Conservation (phyloP, 306 rosid species). For the Pyrus communis region DNA sequence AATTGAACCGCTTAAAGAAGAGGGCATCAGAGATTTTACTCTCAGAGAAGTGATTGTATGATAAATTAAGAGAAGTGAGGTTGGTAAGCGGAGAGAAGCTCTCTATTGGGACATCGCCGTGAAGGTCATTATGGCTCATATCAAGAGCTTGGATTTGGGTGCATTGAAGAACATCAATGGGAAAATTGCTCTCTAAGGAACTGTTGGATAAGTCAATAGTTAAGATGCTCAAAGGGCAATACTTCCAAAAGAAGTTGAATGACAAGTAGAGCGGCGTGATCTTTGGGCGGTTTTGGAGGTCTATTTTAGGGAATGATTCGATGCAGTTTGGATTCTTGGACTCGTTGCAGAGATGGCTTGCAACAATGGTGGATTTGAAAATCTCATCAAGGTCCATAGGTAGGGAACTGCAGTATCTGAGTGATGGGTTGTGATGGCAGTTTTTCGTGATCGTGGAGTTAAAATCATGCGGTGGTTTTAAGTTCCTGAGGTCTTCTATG, state of each 20-base stretch:
- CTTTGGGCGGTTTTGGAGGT: conserved; percentile 48
- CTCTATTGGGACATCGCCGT: conserved; percentile 49
- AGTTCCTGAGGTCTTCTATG: conserved; percentile 52
- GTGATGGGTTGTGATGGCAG: conserved; percentile 52
- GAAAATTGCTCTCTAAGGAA: conserved; percentile 51
- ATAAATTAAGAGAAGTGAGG: conserved; percentile 49
- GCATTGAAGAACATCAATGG: conserved; percentile 46
- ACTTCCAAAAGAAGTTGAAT: conserved; percentile 72
- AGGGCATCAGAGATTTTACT: conserved; percentile 32
- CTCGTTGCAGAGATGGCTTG: conserved; percentile 69
- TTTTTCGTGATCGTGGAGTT: conserved; percentile 50
- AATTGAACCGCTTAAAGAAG: conserved; percentile 42
- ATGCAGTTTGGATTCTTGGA: conserved; percentile 55
- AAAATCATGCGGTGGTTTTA: conserved; percentile 53
- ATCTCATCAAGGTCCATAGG: conserved; percentile 47
- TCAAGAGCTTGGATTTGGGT: conserved; percentile 55
- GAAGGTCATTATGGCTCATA: conserved; percentile 45
- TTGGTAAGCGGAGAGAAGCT: conserved; percentile 40
- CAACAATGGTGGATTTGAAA: conserved; percentile 61
- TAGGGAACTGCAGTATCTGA: conserved; percentile 54
- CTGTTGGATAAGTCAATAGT: conserved; percentile 55
- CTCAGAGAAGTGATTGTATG: conserved; percentile 51
- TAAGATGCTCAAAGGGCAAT: conserved; percentile 44
- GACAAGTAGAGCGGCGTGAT: conserved; percentile 56
- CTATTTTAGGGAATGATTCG: conserved; percentile 59